Evolutionary conservation across 768 basidiomycete genomes (phyloP).

Genomic region (Infundibulicybe gibba): DNA sequence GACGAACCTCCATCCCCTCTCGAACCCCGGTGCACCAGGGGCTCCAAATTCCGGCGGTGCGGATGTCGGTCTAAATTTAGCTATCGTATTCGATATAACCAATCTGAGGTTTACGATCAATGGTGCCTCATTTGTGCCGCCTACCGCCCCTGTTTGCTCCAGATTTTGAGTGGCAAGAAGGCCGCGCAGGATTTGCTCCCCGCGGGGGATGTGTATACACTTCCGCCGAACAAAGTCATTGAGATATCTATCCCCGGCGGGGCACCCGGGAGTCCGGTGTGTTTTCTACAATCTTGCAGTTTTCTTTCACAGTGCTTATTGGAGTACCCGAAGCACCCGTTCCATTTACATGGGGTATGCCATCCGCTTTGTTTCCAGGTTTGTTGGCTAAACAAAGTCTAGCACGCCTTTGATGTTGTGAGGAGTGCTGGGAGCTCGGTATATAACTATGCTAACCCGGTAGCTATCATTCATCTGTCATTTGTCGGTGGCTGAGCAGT

Average conservation of each 20-base stretch:
- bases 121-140: conserved; percentile 27
- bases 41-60: conserved; percentile 28
- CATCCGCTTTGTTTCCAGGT: not conserved
- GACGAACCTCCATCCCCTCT: conserved; percentile 28
- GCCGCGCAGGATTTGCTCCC: conserved; percentile 31
- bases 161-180: conserved; percentile 32
- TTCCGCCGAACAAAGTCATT: conserved; percentile 40
- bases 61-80: conserved; percentile 28
- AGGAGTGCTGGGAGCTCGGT: conserved; percentile 31
- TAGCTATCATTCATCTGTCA: conserved; percentile 9
- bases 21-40: conserved; percentile 27
- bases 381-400: not conserved
- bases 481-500: not conserved
- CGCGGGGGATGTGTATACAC: conserved; percentile 35
- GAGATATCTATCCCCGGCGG: conserved; percentile 45
- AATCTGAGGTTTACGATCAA: conserved; percentile 25
- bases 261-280: conserved; percentile 27
- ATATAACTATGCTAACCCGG: conserved; percentile 48
- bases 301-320: not conserved
- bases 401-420: conserved; percentile 36
- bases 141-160: conserved; percentile 42
- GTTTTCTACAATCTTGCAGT: conserved; percentile 5
- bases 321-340: conserved; percentile 27
- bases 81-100: conserved; percentile 19
- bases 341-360: conserved; percentile 40